phyloP scores from a whole-genome alignment of 2,329 filamentous ascomycete species.

The Fusarium hainanense region DNA sequence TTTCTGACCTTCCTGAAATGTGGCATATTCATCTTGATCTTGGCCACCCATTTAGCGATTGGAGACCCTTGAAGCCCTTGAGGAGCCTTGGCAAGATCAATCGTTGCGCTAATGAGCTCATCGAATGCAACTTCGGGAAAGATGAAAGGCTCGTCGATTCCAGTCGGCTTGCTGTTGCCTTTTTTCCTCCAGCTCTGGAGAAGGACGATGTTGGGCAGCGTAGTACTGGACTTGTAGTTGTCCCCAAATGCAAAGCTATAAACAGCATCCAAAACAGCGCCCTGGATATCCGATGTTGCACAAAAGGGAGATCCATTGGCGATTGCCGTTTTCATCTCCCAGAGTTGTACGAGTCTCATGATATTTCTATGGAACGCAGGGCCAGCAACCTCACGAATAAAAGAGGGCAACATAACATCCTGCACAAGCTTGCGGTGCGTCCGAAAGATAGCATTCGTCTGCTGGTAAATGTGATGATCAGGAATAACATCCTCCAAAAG shows the following conservation, averaged over 20 bases:
- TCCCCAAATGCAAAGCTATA: neutral
- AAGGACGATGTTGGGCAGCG: neutral
- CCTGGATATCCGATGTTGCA: neutral
- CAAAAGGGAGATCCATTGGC: neutral
- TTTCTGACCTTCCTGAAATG: neutral
- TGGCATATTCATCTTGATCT: neutral
- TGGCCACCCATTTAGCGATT: neutral
- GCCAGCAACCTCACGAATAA: neutral
- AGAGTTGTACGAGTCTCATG: neutral
- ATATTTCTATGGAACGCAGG: neutral
- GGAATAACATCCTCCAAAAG: neutral
- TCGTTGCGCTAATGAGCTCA: neutral
- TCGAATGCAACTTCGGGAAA: neutral
- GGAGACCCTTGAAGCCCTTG: neutral
- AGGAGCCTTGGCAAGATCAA: neutral
- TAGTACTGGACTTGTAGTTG: neutral
- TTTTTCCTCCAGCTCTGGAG: neutral
- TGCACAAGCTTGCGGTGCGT: neutral
- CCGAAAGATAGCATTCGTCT: neutral
- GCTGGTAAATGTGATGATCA: neutral
- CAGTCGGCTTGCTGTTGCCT: fast-evolving
- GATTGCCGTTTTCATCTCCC: neutral
- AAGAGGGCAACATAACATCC: neutral
- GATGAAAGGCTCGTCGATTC: neutral
- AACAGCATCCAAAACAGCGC: neutral